phyloP scores from a whole-genome alignment of 305 asterid genomes.

The Andrographis paniculata region DNA sequence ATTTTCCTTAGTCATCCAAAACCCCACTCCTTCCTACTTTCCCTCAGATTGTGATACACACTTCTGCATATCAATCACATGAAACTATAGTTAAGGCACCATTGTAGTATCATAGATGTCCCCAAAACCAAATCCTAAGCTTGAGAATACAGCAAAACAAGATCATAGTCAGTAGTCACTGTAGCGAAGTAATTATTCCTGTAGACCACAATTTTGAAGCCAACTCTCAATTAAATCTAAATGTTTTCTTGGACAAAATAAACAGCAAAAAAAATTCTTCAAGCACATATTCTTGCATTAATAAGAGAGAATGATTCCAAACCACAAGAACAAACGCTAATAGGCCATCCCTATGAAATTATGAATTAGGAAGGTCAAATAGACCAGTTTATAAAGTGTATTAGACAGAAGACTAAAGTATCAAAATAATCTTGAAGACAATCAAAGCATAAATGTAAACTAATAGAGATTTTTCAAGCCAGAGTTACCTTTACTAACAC shows the following conservation, averaged over 20 bases:
- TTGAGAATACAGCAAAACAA: not conserved
- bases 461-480: conserved; percentile 11
- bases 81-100: not conserved
- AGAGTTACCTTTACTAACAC: conserved; percentile 91
- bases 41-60: not conserved
- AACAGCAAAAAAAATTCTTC: too few species aligned
- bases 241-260: not conserved
- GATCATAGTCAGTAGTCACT: not conserved
- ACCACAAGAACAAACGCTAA: too few species aligned
- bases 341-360: too few species aligned
- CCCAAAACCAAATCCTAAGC: not conserved
- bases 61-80: not conserved
- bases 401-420: not conserved
- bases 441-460: conserved; percentile 8
- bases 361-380: too few species aligned
- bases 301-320: too few species aligned
- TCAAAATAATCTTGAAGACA: not conserved
- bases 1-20: not conserved
- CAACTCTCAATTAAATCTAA: not conserved
- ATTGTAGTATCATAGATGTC: not conserved
- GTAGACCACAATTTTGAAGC: not conserved
- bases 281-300: too few species aligned
- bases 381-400: too few species aligned
- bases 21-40: not conserved
- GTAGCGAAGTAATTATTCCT: not conserved